phyloP scores from a whole-genome alignment of 2,329 filamentous ascomycete species.

The Beauveria medogensis region DNA sequence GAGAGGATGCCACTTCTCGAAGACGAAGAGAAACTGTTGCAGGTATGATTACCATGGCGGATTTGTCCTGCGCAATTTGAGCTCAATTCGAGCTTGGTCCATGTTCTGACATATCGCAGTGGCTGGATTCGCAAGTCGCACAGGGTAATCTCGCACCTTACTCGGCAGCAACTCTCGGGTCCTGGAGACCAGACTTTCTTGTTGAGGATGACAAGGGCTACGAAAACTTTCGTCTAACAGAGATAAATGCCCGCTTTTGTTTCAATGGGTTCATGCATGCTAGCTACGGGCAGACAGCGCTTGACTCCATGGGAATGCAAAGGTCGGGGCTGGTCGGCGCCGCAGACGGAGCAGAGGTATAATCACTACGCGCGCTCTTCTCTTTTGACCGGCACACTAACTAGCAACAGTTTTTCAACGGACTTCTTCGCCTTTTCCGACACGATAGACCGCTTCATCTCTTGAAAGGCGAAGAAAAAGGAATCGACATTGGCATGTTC shows the following conservation, averaged over 20 bases:
- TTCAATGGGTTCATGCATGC: slow-evolving; percentile 30
- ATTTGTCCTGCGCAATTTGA: not conserved
- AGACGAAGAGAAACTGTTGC: not conserved
- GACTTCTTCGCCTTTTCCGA: slow-evolving; percentile 24
- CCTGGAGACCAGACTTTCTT: slow-evolving; percentile 33
- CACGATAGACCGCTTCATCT: slow-evolving; percentile 24
- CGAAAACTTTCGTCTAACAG: slow-evolving; percentile 27
- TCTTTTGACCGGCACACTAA: not conserved
- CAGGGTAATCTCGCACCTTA: not conserved
- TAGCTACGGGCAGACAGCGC: slow-evolving; percentile 22
- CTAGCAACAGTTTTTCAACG: slow-evolving; percentile 23
- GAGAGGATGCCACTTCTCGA: not conserved
- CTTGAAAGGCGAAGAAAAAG: slow-evolving; percentile 28
- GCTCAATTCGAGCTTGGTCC: not conserved
- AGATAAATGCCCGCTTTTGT: slow-evolving; percentile 33
- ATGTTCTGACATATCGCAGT: not conserved
- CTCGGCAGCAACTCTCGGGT: slow-evolving; percentile 16
- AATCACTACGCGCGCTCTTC: not conserved
- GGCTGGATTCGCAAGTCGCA: slow-evolving; percentile 15
- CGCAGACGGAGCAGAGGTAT: slow-evolving; percentile 19
- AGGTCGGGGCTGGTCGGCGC: slow-evolving; percentile 17
- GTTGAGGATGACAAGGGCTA: slow-evolving; percentile 21
- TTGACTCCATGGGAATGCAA: slow-evolving; percentile 16
- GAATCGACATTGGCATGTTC: slow-evolving; percentile 33
- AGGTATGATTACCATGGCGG: not conserved